Conservation (phyloP, 352 stramenopile species). For the Globisporangium cylindrosporum region DNA sequence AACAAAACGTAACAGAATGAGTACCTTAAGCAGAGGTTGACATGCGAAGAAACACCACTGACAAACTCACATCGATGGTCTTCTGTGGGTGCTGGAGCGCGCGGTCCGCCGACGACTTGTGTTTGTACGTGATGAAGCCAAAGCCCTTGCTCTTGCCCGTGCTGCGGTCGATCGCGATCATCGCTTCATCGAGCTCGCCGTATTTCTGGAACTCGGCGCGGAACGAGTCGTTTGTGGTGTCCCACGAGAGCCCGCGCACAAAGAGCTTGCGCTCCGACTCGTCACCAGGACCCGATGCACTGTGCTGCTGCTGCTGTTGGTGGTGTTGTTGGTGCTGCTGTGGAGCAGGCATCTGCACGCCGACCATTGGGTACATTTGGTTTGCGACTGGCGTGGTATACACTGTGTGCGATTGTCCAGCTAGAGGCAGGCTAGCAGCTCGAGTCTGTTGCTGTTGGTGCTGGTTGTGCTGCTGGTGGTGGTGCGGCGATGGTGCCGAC, state of each 20-base stretch:
- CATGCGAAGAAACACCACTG: neutral
- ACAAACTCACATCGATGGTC: conserved; percentile 54
- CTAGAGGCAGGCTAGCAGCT: neutral
- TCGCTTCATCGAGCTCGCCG: conserved; percentile 52
- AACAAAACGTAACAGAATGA: neutral
- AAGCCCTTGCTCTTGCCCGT: conserved; percentile 71
- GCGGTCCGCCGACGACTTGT: conserved; percentile 36
- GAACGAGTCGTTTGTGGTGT: conserved; percentile 52
- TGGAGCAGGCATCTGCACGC: conserved; percentile 11
- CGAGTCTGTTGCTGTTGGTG: conserved; percentile 19
- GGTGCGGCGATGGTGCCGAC: conserved; percentile 6
- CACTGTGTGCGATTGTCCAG: conserved; percentile 29
- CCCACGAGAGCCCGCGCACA: conserved; percentile 52
- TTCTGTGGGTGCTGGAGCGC: conserved; percentile 65
- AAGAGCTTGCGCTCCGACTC: conserved; percentile 66
- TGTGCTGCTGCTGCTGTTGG: conserved; percentile 3
- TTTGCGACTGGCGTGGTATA: conserved; percentile 26
- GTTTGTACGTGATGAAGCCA: conserved; percentile 59
- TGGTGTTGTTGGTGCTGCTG: conserved; percentile 9
- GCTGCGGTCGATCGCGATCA: conserved; percentile 43
- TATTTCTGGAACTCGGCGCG: conserved; percentile 58
- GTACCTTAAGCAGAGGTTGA: neutral
- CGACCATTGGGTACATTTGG: conserved; percentile 22
- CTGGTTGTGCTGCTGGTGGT: conserved; percentile 21
- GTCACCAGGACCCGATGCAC: neutral